Conservation (phyloP, 768 basidiomycete species). For the Thelephora aurantiotincta region DNA sequence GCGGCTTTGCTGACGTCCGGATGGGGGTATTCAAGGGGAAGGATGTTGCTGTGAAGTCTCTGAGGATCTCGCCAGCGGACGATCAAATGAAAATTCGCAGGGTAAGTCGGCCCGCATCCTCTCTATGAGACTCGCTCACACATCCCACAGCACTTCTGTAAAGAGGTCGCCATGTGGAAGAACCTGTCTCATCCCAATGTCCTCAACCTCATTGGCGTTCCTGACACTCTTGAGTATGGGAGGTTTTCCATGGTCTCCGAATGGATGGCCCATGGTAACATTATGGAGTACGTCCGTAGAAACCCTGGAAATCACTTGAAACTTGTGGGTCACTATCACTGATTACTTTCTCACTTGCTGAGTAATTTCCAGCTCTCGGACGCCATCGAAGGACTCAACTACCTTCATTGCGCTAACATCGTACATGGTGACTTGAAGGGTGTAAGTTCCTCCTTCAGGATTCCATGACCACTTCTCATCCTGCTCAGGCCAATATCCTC, state of each 20-base stretch:
- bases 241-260: neutral
- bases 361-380: neutral
- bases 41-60: neutral
- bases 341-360: neutral
- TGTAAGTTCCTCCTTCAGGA: neutral
- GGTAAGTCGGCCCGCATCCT: neutral
- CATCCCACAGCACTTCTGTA: neutral
- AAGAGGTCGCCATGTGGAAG: neutral
- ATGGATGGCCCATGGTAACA: constrained; percentile 3
- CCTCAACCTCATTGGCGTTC: neutral
- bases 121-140: neutral
- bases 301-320: neutral
- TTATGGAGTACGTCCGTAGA: neutral
- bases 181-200: neutral
- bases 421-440: constrained; percentile 6
- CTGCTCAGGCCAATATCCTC: constrained; percentile 6
- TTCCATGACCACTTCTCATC: neutral
- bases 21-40: neutral
- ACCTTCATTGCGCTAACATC: constrained; percentile 2
- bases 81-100: neutral
- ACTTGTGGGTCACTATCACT: constrained; percentile 1
- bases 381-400: constrained; percentile 2
- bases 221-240: neutral
- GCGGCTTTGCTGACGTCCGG: neutral
- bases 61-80: neutral